Evolutionary conservation across 768 basidiomycete genomes (phyloP).

Genomic region (Fistulinella prunicolor): DNA sequence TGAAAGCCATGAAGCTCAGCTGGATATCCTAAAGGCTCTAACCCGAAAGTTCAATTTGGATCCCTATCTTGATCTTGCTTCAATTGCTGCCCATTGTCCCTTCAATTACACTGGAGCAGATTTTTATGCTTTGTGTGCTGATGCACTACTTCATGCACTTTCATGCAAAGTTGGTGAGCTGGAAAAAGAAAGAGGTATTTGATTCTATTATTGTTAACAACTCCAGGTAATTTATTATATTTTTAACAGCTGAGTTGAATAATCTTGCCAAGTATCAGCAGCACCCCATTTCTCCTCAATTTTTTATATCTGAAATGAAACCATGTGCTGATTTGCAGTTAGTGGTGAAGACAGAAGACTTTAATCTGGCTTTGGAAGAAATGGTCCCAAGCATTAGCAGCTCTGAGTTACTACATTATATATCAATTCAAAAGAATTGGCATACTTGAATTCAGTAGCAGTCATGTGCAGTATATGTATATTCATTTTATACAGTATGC

Average conservation of each 20-base stretch:
- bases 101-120: constrained; percentile 98
- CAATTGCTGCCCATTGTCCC: constrained; percentile 71
- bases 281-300: constrained; percentile 81
- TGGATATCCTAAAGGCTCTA: constrained; percentile 83
- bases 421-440: constrained; percentile 41
- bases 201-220: constrained; percentile 10
- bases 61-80: constrained; percentile 56
- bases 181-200: constrained; percentile 67
- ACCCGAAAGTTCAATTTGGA: constrained; percentile 90
- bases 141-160: constrained; percentile 96
- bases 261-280: constrained; percentile 36
- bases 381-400: constrained; percentile 82
- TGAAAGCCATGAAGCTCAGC: constrained; percentile 79
- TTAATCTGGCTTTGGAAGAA: constrained; percentile 64
- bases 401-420: constrained; percentile 84
- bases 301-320: constrained; percentile 85
- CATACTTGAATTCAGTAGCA: constrained; percentile 1
- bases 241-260: constrained; percentile 40
- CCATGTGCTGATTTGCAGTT: constrained; percentile 65
- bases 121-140: constrained; percentile 95
- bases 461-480: no score
- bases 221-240: neutral
- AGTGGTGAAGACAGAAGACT: constrained; percentile 73
- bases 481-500: no score
- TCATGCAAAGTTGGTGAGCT: constrained; percentile 78